phyloP scores from a whole-genome alignment of 306 rosid species.

The Canavalia ensiformis region DNA sequence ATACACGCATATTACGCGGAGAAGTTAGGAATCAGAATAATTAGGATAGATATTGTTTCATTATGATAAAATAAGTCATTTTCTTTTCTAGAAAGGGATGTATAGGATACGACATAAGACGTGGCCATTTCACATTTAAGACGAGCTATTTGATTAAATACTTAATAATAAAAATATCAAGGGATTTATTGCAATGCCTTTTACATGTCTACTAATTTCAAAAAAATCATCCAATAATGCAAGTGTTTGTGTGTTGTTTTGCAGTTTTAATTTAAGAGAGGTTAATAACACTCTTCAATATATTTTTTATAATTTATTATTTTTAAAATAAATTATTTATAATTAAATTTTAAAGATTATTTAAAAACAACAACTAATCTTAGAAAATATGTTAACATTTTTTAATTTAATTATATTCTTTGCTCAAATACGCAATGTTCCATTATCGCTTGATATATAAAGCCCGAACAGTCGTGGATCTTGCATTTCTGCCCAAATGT shows the following conservation, averaged over 20 bases:
- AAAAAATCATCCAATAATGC: conserved; percentile 39
- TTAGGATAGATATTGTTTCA: conserved; percentile 19
- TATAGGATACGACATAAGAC: conserved; percentile 9
- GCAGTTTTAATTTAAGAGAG: neutral
- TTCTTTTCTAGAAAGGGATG: conserved; percentile 40
- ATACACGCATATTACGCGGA: conserved; percentile 51
- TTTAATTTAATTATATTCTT: neutral
- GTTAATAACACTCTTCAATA: no score
- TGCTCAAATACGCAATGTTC: neutral
- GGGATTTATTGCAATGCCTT: neutral
- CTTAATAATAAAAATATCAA: conserved; percentile 6
- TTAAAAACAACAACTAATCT: no score
- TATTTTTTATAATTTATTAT: no score
- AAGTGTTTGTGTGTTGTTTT: neutral
- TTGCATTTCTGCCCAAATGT: neutral
- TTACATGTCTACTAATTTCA: neutral
- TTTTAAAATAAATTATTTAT: no score
- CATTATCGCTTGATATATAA: neutral
- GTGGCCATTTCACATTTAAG: conserved; percentile 3
- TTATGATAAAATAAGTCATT: conserved; percentile 9
- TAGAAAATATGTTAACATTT: no score
- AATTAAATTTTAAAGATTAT: no score
- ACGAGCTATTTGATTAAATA: neutral
- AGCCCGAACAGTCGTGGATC: neutral
- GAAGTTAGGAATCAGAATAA: conserved; percentile 31